Base-by-base conservation (phyloP, 78 protist genomes). In the Dictyostelium brefeldianum region DNA sequence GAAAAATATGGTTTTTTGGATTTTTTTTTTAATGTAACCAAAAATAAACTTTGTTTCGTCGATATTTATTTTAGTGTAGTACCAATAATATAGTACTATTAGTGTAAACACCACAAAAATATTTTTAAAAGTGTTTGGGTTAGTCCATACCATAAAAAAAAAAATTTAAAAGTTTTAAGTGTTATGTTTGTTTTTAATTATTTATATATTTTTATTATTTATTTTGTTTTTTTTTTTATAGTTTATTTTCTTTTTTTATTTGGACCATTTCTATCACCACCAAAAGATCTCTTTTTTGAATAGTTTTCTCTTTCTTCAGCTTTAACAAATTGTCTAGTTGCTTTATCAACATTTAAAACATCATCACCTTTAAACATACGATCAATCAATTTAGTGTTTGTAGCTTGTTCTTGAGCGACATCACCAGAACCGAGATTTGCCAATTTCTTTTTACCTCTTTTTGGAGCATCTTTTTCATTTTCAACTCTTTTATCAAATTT, bases 331-430 rank as follows among this genome's bases (percentile, higher is more conserved):
- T 87, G 92, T 36, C 59, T 65, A 36, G 78, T 64, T 5, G 92
- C 92, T 54, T 87, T 87, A 25, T 87, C 92, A 20, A 87, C 92
- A 77, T 87, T 87, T 41, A 80, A 17, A 46, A 87, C 74, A 29
- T 47, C 11, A 14, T 87, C 92, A 20, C 77, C 77, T 51, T 87
- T 87, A 22, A 77, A 50, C 43, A 87, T 87, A 70, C 92, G 80
- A 47, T 87, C 83, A 25, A 87, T 1, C 0, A 87, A 12, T 48
- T 87, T 87, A 7, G 53, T 43, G 51, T 57, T 77, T 22, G 20
- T 29, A 64, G 75, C 70, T 22, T 43, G 31, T 31, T 87, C 92
- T 22, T 43, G 20, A 3, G 20, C 25, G 11, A 77, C 59, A 77
- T 87, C 54, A 29, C 31, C 56, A 27, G 51, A 83, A 50, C 92